Conservation (phyloP, 106 monocot genomes). For the Amphibolis antarctica region DNA sequence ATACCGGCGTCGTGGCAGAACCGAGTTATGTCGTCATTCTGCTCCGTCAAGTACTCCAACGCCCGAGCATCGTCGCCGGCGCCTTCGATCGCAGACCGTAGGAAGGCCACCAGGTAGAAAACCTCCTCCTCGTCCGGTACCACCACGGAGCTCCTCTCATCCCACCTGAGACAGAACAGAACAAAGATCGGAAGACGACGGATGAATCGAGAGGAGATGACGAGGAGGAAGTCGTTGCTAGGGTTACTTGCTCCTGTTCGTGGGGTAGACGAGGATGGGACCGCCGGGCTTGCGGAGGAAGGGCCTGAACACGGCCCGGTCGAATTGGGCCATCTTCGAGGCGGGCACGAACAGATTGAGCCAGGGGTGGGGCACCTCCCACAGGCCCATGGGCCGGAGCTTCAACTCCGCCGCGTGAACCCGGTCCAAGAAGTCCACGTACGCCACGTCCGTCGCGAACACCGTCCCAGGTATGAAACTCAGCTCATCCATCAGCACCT, state of each 20-base stretch:
- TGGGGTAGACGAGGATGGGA: slow-evolving; percentile 86
- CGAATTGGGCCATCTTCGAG: slow-evolving; percentile 53
- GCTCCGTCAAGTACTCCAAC: slow-evolving; percentile 22
- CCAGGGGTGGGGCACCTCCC: slow-evolving; percentile 96
- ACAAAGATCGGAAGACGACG: background rate
- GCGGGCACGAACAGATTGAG: slow-evolving; percentile 77
- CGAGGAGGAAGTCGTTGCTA: no score
- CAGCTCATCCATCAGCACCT: slow-evolving; percentile 41
- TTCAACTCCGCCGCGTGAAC: slow-evolving; percentile 66
- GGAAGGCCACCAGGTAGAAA: slow-evolving; percentile 78
- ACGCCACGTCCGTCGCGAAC: slow-evolving; percentile 59
- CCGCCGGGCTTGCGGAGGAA: slow-evolving; percentile 44
- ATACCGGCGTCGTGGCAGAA: slow-evolving; percentile 41
- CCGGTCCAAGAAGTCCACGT: slow-evolving; percentile 68
- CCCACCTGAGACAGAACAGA: slow-evolving; percentile 51
- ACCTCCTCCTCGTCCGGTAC: slow-evolving; percentile 70
- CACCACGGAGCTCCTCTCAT: slow-evolving; percentile 60
- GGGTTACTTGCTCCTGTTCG: slow-evolving; percentile 67
- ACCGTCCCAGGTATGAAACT: slow-evolving; percentile 41
- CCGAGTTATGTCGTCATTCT: slow-evolving; percentile 43
- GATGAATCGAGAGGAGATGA: background rate
- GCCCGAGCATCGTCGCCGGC: slow-evolving; percentile 32
- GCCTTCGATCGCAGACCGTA: slow-evolving; percentile 46
- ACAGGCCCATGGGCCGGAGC: slow-evolving; percentile 53
- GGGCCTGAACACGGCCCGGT: slow-evolving; percentile 55